phyloP scores from a whole-genome alignment of 495 filamentous ascomycete species.

The Podospora conica region DNA sequence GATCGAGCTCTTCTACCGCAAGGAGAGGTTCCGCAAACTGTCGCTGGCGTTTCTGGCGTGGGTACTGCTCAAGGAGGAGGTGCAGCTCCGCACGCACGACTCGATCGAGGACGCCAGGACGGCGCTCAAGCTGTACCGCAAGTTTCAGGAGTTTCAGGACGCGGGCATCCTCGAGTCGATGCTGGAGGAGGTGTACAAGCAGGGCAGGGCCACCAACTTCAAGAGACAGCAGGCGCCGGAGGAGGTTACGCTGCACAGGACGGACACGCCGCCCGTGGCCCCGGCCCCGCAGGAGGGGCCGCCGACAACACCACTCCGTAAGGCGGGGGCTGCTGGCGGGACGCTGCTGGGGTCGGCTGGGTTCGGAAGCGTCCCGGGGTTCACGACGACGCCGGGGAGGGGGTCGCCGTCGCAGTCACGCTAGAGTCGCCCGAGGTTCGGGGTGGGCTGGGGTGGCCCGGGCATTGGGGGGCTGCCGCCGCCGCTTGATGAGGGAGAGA shows the following conservation, averaged over 20 bases:
- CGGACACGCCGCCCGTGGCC: constrained; percentile 24
- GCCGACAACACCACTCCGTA: constrained; percentile 10
- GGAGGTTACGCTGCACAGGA: constrained; percentile 16
- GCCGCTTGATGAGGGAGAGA: too few relatives aligned
- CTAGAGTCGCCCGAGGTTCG: not conserved
- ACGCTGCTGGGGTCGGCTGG: constrained; percentile 4
- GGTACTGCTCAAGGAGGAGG: constrained; percentile 80
- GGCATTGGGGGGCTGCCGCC: too few relatives aligned
- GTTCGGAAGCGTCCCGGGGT: not conserved
- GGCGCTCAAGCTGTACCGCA: constrained; percentile 81
- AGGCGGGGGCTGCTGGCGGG: not conserved
- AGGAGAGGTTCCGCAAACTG: constrained; percentile 64
- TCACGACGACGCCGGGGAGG: not conserved
- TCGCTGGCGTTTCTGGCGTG: constrained; percentile 84
- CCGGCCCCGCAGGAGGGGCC: not conserved
- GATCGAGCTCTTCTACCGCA: constrained; percentile 74
- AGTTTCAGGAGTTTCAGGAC: constrained; percentile 82
- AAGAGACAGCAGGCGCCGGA: constrained; percentile 54
- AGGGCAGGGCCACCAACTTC: constrained; percentile 64
- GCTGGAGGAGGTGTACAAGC: constrained; percentile 73
- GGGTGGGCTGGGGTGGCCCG: not conserved
- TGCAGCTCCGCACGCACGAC: constrained; percentile 86
- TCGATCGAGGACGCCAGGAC: constrained; percentile 89
- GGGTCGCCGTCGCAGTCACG: not conserved
- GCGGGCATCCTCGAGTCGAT: constrained; percentile 73